phyloP scores from a whole-genome alignment of 495 filamentous ascomycete genomes.

The Xylaria flabelliformis region DNA sequence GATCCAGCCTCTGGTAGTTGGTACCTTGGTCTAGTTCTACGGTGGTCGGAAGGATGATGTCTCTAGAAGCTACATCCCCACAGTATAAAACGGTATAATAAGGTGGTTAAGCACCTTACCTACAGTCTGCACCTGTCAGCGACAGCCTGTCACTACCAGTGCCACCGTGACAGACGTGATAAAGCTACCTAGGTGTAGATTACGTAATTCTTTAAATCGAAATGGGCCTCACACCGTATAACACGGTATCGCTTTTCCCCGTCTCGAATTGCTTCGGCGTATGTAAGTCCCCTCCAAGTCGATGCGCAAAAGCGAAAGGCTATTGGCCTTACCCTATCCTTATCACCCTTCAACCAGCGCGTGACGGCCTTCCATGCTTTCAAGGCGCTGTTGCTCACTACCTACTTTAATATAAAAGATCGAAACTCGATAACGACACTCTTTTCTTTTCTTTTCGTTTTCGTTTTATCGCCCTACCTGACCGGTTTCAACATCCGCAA shows the following conservation, averaged over 20 bases:
- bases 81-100: constrained; percentile 9
- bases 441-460: background rate
- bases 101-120: background rate
- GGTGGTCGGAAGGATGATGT: background rate
- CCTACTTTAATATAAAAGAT: background rate
- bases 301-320: background rate
- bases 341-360: background rate
- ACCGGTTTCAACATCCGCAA: background rate
- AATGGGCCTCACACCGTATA: background rate
- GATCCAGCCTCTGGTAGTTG: constrained; percentile 13
- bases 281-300: background rate
- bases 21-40: background rate
- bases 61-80: background rate
- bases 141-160: background rate
- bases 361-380: background rate
- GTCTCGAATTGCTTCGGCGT: too few relatives aligned
- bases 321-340: background rate
- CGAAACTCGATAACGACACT: background rate
- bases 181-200: background rate
- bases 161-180: background rate
- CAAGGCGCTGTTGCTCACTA: background rate
- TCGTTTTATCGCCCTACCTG: background rate
- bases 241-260: background rate
- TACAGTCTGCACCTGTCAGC: background rate
- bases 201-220: background rate